Conservation (phyloP, 2,329 filamentous ascomycete genomes). For the Orbilia ellipsospora region DNA sequence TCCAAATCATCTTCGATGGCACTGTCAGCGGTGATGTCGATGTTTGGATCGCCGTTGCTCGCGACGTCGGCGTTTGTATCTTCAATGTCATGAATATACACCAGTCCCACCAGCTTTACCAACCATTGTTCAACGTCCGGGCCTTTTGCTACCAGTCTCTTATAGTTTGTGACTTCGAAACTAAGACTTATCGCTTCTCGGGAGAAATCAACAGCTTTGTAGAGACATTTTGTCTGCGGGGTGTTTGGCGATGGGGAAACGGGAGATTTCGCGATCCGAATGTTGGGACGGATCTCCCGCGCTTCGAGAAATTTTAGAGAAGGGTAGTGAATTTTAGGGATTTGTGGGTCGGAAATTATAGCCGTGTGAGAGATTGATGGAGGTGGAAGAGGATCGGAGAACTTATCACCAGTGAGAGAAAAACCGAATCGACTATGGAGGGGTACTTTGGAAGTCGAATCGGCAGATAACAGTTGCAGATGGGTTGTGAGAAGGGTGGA, state of each 20-base stretch:
- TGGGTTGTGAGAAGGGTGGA: conserved; percentile 23
- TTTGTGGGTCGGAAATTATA: conserved; percentile 45
- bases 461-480: conserved; percentile 15
- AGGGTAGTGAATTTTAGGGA: conserved; percentile 37
- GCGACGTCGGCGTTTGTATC: background rate
- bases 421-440: conserved; percentile 37
- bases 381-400: conserved; percentile 43
- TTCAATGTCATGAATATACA: conserved; percentile 46
- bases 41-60: background rate
- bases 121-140: conserved; percentile 40
- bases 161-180: conserved; percentile 53
- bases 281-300: conserved; percentile 47
- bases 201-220: conserved; percentile 48
- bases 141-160: conserved; percentile 43
- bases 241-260: background rate
- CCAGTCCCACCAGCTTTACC: conserved; percentile 40
- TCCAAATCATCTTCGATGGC: conserved; percentile 37
- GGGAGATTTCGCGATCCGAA: conserved; percentile 44
- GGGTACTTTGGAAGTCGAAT: conserved; percentile 24
- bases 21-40: conserved; percentile 10
- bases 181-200: conserved; percentile 43
- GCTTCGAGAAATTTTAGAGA: conserved; percentile 46
- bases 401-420: conserved; percentile 25
- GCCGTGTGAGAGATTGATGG: conserved; percentile 52
- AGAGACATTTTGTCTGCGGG: conserved; percentile 40